phyloP scores from a whole-genome alignment of 1,284 basidiomycete genomes.

The Ganoderma multipileum region DNA sequence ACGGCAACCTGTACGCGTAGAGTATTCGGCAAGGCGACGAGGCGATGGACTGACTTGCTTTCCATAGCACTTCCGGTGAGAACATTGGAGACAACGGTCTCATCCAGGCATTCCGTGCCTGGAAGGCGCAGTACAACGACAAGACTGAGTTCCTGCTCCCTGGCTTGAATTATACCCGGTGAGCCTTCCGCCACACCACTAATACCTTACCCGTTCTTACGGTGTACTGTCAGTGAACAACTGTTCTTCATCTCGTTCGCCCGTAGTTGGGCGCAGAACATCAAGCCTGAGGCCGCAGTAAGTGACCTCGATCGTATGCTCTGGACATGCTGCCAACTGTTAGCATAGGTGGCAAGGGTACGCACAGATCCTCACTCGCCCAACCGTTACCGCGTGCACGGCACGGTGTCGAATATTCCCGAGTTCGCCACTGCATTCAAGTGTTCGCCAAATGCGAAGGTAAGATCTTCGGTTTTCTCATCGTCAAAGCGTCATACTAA shows the following conservation, averaged over 20 bases:
- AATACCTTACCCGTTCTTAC: neutral
- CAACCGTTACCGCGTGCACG: slow-evolving; percentile 78
- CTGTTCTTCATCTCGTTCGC: slow-evolving; percentile 91
- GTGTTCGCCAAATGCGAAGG: slow-evolving; percentile 75
- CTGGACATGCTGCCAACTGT: slow-evolving; percentile 27
- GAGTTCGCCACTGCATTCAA: slow-evolving; percentile 83
- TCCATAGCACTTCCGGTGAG: slow-evolving; percentile 78
- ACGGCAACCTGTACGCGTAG: slow-evolving; percentile 77
- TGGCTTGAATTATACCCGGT: slow-evolving; percentile 83
- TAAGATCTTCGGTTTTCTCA: slow-evolving; percentile 32
- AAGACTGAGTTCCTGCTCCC: slow-evolving; percentile 79
- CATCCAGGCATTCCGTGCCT: slow-evolving; percentile 88
- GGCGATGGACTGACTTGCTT: neutral
- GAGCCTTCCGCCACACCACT: slow-evolving; percentile 18
- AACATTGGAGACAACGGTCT: slow-evolving; percentile 91
- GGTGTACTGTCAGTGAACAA: slow-evolving; percentile 67
- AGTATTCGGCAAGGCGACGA: neutral
- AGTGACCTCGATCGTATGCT: slow-evolving; percentile 34
- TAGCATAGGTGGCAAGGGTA: slow-evolving; percentile 71
- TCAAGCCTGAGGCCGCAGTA: slow-evolving; percentile 78
- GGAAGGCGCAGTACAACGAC: slow-evolving; percentile 75
- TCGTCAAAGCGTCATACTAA: slow-evolving; percentile 6
- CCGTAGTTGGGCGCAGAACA: slow-evolving; percentile 77
- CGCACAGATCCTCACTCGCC: slow-evolving; percentile 92
- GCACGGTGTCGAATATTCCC: slow-evolving; percentile 81